These are phyloP conservation scores for Neocallimastix lanati DNA, from an alignment of 192 early-diverging fungal species.

Conservation along the genomic window DNA sequence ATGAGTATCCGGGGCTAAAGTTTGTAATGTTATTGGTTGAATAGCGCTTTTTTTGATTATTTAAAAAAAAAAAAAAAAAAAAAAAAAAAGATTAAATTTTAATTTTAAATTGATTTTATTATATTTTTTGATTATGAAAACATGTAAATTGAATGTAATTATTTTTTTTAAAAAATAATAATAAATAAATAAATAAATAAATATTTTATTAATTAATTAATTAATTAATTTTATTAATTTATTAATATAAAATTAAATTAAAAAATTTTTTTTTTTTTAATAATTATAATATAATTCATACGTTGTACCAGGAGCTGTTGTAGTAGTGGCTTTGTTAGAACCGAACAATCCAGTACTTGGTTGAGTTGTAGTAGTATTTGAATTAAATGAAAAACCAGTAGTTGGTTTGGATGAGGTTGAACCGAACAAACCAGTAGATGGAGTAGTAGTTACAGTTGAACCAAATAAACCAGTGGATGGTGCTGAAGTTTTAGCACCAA, in stretches of 20 bases:
- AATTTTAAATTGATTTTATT: too few species aligned
- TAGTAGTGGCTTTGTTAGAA: neutral
- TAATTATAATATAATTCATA: too few species aligned
- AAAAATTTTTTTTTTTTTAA: too few species aligned
- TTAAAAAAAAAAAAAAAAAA: too few species aligned
- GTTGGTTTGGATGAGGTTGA: neutral
- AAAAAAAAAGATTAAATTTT: neutral
- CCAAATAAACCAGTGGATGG: neutral
- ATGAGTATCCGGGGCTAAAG: neutral
- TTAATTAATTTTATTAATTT: too few species aligned
- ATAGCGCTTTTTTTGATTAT: neutral
- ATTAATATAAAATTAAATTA: too few species aligned
- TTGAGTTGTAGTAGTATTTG: neutral
- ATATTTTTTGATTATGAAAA: too few species aligned
- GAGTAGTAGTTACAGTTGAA: neutral
- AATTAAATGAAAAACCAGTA: neutral
- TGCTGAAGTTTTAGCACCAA: neutral
- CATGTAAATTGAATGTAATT: too few species aligned
- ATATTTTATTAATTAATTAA: too few species aligned
- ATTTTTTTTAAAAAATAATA: too few species aligned
- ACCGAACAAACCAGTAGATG: neutral
- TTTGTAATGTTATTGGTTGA: neutral
- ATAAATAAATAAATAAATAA: too few species aligned
- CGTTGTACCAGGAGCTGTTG: neutral
- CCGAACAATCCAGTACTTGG: neutral